Conservation (phyloP, 768 basidiomycete genomes). For the Pleurotus salmoneostramineus region DNA sequence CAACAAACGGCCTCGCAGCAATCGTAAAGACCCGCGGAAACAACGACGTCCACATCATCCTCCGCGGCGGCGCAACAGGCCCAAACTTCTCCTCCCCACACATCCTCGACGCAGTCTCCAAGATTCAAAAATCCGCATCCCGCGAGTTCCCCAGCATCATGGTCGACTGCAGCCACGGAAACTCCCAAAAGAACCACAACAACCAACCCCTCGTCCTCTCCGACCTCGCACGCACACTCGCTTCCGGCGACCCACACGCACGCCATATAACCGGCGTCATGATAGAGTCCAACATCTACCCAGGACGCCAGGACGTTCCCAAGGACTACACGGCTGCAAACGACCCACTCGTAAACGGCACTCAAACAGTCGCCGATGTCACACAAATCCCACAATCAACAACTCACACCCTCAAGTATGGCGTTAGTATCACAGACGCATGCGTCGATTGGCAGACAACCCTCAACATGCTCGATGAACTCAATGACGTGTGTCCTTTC, state of each 20-base stretch:
- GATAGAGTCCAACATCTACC: constrained; percentile 90
- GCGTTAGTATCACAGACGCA: constrained; percentile 85
- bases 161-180: constrained; percentile 83
- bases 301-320: constrained; percentile 85
- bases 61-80: constrained; percentile 73
- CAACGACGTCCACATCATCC: constrained; percentile 89
- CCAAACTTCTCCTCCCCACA: constrained; percentile 33
- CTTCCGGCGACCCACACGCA: background rate
- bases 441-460: constrained; percentile 92
- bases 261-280: constrained; percentile 84
- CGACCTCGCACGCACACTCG: background rate
- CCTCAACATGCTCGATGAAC: constrained; percentile 71
- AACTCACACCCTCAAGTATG: constrained; percentile 60
- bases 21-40: constrained; percentile 57
- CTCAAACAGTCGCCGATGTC: too few relatives aligned
- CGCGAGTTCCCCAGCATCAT: background rate
- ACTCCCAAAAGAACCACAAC: constrained; percentile 57
- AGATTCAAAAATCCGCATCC: constrained; percentile 71
- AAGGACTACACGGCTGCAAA: constrained; percentile 50
- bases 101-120: constrained; percentile 77
- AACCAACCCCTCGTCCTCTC: constrained; percentile 58
- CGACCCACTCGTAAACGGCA: constrained; percentile 1
- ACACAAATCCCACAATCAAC: too few relatives aligned
- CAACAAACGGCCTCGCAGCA: background rate
- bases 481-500: constrained; percentile 56